Conservation (phyloP, 495 filamentous ascomycete species). For the Penicillium ucsense region DNA sequence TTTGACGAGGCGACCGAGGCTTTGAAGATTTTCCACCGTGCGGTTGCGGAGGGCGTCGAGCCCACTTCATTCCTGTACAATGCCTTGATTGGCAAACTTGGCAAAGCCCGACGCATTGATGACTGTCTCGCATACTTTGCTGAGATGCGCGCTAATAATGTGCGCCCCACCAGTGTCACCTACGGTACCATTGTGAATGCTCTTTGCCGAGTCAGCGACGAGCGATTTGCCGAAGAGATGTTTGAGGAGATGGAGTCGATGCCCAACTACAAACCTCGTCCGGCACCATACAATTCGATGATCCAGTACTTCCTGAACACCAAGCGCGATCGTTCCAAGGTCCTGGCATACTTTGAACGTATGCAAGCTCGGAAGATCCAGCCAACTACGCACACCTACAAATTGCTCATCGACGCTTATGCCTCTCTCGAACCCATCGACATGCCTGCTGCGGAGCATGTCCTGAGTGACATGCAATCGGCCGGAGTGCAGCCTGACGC, state of each 20-base stretch:
- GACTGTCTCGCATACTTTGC: conserved; percentile 96
- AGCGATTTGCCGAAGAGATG: conserved; percentile 93
- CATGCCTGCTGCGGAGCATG: conserved; percentile 78
- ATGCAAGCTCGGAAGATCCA: conserved; percentile 82
- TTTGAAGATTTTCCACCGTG: conserved; percentile 91
- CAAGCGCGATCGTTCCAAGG: conserved; percentile 88
- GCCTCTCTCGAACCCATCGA: conserved; percentile 89
- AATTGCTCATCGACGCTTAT: conserved; percentile 92
- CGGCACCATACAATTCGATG: conserved; percentile 96
- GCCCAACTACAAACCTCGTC: conserved; percentile 96
- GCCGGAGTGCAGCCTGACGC: conserved; percentile 72
- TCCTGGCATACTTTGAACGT: conserved; percentile 89
- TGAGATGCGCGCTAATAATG: conserved; percentile 88
- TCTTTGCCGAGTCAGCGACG: conserved; percentile 91
- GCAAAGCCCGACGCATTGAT: conserved; percentile 93
- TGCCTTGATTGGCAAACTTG: conserved; percentile 94
- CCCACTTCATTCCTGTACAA: conserved; percentile 97
- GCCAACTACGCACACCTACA: conserved; percentile 93
- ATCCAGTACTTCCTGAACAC: conserved; percentile 99
- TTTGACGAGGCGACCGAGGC: conserved; percentile 96
- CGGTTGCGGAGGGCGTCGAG: conserved; percentile 87
- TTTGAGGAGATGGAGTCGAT: conserved; percentile 99
- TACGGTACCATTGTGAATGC: conserved; percentile 98
- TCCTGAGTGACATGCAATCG: conserved; percentile 68
- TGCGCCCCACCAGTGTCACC: conserved; percentile 93